phyloP scores from a whole-genome alignment of 1,139 yeast genomes.

The Candida labiduridarum region DNA sequence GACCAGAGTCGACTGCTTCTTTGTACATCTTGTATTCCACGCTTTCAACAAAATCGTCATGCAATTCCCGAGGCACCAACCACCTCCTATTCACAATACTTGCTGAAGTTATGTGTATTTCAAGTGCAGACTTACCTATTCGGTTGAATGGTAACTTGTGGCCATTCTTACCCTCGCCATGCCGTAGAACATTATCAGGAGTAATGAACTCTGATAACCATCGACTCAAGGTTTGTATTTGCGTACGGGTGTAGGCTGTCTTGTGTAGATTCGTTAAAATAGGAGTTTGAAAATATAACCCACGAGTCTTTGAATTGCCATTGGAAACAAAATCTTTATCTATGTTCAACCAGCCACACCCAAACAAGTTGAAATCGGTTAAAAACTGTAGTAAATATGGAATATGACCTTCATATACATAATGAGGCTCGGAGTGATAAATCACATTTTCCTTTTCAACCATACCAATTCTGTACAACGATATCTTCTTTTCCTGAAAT shows the following conservation, averaged over 20 bases:
- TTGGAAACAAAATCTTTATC: slow-evolving; percentile 12
- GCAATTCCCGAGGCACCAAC: slow-evolving; percentile 49
- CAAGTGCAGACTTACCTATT: slow-evolving; percentile 64
- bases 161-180: slow-evolving; percentile 14
- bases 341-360: slow-evolving; percentile 74
- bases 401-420: slow-evolving; percentile 72
- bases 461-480: slow-evolving; percentile 9
- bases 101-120: slow-evolving; percentile 65
- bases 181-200: slow-evolving; percentile 26
- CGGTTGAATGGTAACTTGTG: slow-evolving; percentile 37
- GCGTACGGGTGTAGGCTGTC: slow-evolving; percentile 6
- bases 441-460: slow-evolving; percentile 6
- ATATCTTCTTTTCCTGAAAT: slow-evolving; percentile 51
- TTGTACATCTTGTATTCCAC: slow-evolving; percentile 11
- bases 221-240: slow-evolving; percentile 9
- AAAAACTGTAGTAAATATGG: slow-evolving; percentile 77
- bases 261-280: slow-evolving; percentile 18
- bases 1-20: slow-evolving; percentile 3
- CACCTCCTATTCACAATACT: slow-evolving; percentile 57
- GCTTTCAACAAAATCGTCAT: slow-evolving; percentile 48
- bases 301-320: slow-evolving; percentile 11
- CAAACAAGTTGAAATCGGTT: slow-evolving; percentile 80
- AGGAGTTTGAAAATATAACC: slow-evolving; percentile 44
- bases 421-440: slow-evolving; percentile 9
- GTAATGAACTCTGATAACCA: slow-evolving; percentile 22